Base-by-base conservation (phyloP, 139 green algal genomes). In the Chlamydomonas schloesseri region DNA sequence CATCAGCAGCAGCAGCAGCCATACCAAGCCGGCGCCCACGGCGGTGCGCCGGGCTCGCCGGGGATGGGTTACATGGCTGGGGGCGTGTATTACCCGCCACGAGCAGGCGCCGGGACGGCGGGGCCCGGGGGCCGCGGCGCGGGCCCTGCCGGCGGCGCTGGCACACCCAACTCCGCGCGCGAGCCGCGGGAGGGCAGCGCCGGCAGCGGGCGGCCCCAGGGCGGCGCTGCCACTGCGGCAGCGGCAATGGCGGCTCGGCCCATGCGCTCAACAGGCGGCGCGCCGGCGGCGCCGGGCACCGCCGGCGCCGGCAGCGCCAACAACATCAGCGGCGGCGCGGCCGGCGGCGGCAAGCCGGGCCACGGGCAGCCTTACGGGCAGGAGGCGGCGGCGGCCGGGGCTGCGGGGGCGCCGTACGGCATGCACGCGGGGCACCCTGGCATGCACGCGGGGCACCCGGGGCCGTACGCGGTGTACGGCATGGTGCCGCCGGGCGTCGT, bases 401-500 rank as follows among this genome's bases (percentile, higher is more conserved):
- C 0, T 29, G 77, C 57, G 17, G 73, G 62, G 64, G 65, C 24
- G 26, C n/a, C 67, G 29, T 85, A 85, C 79, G 79, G 79, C 47
- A 76, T 84, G 65, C n/a, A 46, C n/a, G n/a, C n/a, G n/a, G 70
- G 77, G 79, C 76, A 83, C 28, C 28, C 36, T n/a, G 42, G 42
- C 42, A 50, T 50, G 47, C 79, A 76, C 68, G 55, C 9, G 17
- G 70, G 77, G 79, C 76, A 83, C 28, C 28, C 36, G 11, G 76
- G 76, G 18, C 21, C 79, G 47, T 75, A 75, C 42, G 37, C 77
- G 20, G 37, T 83, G 60, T 83, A 83, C 79, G 46, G 65, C 50
- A 85, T 85, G 79, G 65, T 84, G 64, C 62, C 64, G 9, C 57
- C 57, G 2, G 78, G 78, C n/a, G 65, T 84, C 10, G 36, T 83